Evolutionary conservation across 2,329 filamentous ascomycete genomes (phyloP).

Genomic region (Aspergillus tanneri): DNA sequence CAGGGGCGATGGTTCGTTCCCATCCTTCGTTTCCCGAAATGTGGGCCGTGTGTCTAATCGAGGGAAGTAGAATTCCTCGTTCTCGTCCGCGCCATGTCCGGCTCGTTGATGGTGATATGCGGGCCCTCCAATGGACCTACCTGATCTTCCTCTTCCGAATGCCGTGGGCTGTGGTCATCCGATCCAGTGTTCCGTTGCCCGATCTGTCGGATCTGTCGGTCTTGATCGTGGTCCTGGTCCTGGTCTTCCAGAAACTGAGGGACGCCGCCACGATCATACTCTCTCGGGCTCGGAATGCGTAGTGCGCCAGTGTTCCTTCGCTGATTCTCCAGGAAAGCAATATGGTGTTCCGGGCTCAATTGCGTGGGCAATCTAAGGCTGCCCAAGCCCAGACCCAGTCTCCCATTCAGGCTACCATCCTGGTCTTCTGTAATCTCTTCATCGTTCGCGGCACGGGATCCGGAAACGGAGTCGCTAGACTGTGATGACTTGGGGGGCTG

Average conservation of each 20-base stretch:
- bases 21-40: slow-evolving; percentile 33
- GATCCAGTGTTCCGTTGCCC: too few relatives aligned
- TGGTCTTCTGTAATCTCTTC: slow-evolving; percentile 21
- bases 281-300: slow-evolving; percentile 86
- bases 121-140: slow-evolving; percentile 31
- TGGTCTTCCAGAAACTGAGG: slow-evolving; percentile 61
- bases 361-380: slow-evolving; percentile 54
- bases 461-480: slow-evolving; percentile 26
- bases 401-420: slow-evolving; percentile 9
- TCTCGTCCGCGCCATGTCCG: slow-evolving; percentile 37
- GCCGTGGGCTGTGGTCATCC: slow-evolving; percentile 17
- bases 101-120: slow-evolving; percentile 52
- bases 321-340: slow-evolving; percentile 83
- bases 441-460: slow-evolving; percentile 22
- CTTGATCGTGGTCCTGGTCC: slow-evolving; percentile 36
- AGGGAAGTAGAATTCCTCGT: slow-evolving; percentile 40
- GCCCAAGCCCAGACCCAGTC: slow-evolving; percentile 37
- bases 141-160: slow-evolving; percentile 22
- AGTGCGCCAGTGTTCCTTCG: slow-evolving; percentile 72
- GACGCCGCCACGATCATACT: slow-evolving; percentile 78
- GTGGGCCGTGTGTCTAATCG: slow-evolving; percentile 39
- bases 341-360: slow-evolving; percentile 70
- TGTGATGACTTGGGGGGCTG: slow-evolving; percentile 23
- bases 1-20: slow-evolving; percentile 26
- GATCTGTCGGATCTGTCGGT: background rate